Percentiles rank a stretch among this genome's conserved stretches.
Evolutionary conservation across 169 alveolate species (phyloP).

Genomic region (Cardiosporidium cionae): DNA sequence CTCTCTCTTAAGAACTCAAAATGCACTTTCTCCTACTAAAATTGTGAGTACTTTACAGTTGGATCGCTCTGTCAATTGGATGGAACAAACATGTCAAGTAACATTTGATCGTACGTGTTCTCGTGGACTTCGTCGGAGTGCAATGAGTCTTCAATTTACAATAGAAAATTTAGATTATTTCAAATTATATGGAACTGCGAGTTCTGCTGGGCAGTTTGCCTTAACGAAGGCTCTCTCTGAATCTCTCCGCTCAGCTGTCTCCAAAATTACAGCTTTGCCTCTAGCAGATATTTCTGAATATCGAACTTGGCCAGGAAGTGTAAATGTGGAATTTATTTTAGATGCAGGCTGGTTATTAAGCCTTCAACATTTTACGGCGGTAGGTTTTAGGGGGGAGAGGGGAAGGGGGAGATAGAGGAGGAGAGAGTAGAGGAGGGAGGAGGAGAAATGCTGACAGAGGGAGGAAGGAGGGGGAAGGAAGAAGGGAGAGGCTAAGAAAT

Average conservation of each 20-base stretch:
- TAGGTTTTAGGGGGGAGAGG: too few species aligned
- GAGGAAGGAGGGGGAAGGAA: too few species aligned
- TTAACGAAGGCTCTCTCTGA: neutral
- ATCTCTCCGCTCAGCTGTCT: constrained; percentile 2
- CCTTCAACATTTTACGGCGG: too few species aligned
- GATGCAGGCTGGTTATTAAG: constrained; percentile 30
- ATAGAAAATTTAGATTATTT: constrained; percentile 14
- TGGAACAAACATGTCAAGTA: neutral
- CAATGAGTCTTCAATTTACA: constrained; percentile 9
- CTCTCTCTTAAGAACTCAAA: neutral
- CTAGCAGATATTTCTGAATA: constrained; percentile 18
- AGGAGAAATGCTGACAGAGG: too few species aligned
- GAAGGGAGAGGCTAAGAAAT: too few species aligned
- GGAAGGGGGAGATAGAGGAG: too few species aligned
- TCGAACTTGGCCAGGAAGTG: constrained; percentile 22
- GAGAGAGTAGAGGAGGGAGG: too few species aligned
- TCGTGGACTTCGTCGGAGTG: constrained; percentile 19
- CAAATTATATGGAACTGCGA: neutral
- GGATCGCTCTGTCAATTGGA: neutral
- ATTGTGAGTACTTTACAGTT: neutral
- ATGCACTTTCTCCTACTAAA: too few species aligned
- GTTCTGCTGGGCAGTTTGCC: neutral
- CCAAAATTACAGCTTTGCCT: constrained; percentile 14
- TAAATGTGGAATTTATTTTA: constrained; percentile 7
- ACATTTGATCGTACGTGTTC: constrained; percentile 33